These are phyloP conservation scores for Fomitopsis pinicola DNA, from an alignment of 1,284 basidiomycete species.

Conservation along the genomic window DNA sequence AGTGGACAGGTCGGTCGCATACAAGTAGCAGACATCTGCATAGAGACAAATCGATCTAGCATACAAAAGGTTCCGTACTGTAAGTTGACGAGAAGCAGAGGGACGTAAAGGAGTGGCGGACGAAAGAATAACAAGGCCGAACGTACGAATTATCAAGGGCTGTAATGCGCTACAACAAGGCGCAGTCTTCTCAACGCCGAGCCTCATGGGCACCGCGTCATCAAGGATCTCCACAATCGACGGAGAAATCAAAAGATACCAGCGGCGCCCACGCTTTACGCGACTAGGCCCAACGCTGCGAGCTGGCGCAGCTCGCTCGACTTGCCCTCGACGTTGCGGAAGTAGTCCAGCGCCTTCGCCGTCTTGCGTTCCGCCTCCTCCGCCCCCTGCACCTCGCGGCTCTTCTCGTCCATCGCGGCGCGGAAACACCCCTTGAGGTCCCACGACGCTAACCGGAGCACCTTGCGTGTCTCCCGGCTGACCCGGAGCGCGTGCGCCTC, in stretches of 20 bases:
- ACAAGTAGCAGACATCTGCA: neutral
- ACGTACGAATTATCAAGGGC: neutral
- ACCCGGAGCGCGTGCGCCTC: constrained; percentile 73
- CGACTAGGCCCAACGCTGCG: constrained; percentile 17
- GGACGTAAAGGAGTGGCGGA: neutral
- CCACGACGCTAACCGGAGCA: constrained; percentile 89
- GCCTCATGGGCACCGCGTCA: neutral
- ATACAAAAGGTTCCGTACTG: neutral
- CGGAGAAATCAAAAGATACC: neutral
- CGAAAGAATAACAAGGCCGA: neutral
- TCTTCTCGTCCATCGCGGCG: constrained; percentile 73
- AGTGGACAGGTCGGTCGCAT: neutral
- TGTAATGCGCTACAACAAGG: neutral
- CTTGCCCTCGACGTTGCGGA: constrained; percentile 54
- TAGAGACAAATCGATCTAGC: neutral
- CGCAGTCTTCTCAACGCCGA: neutral
- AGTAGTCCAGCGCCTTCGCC: constrained; percentile 69
- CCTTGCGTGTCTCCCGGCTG: constrained; percentile 88
- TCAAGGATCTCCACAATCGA: neutral
- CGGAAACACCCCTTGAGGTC: constrained; percentile 86
- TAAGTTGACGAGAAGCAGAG: neutral
- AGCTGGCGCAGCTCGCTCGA: constrained; percentile 53
- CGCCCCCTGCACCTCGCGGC: constrained; percentile 71
- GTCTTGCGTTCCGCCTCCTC: constrained; percentile 76
- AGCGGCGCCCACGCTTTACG: constrained; percentile 10